phyloP scores from a whole-genome alignment of 352 stramenopile genomes.

The Globisporangium spiculum region DNA sequence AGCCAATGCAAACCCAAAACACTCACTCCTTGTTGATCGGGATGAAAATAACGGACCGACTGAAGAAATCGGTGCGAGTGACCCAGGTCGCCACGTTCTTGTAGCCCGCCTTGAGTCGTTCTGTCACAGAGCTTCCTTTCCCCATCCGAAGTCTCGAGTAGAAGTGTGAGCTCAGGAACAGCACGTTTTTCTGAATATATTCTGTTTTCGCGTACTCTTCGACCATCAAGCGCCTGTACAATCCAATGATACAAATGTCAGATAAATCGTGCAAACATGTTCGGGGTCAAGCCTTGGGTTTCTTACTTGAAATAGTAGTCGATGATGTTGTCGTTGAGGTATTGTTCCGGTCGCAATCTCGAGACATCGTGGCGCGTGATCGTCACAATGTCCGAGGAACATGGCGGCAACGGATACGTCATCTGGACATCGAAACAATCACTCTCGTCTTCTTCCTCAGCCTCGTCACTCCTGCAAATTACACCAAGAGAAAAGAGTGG shows the following conservation, averaged over 20 bases:
- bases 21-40: slow-evolving; percentile 86
- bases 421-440: slow-evolving; percentile 37
- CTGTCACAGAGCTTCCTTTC: slow-evolving; percentile 26
- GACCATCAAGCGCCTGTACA: slow-evolving; percentile 51
- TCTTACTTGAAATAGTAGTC: slow-evolving; percentile 91
- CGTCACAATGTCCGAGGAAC: slow-evolving; percentile 69
- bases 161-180: slow-evolving; percentile 81
- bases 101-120: slow-evolving; percentile 59
- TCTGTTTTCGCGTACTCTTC: slow-evolving; percentile 38
- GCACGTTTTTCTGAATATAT: slow-evolving; percentile 60
- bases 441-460: slow-evolving; percentile 22
- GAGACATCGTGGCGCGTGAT: slow-evolving; percentile 62
- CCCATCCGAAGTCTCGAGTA: slow-evolving; percentile 59
- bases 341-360: slow-evolving; percentile 63
- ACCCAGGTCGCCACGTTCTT: slow-evolving; percentile 80
- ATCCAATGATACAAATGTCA: background rate
- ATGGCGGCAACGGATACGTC: slow-evolving; percentile 73
- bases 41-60: slow-evolving; percentile 77
- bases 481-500: too few relatives aligned
- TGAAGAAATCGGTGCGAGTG: slow-evolving; percentile 61
- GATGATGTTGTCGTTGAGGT: slow-evolving; percentile 92
- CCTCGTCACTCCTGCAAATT: slow-evolving; percentile 3
- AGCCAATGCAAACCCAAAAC: background rate
- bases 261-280: background rate
- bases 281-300: background rate